Evolutionary conservation across 139 green algal genomes (phyloP), one percentile per base, ranked within the genome.

Genomic region (Micractinium conductrix): DNA sequence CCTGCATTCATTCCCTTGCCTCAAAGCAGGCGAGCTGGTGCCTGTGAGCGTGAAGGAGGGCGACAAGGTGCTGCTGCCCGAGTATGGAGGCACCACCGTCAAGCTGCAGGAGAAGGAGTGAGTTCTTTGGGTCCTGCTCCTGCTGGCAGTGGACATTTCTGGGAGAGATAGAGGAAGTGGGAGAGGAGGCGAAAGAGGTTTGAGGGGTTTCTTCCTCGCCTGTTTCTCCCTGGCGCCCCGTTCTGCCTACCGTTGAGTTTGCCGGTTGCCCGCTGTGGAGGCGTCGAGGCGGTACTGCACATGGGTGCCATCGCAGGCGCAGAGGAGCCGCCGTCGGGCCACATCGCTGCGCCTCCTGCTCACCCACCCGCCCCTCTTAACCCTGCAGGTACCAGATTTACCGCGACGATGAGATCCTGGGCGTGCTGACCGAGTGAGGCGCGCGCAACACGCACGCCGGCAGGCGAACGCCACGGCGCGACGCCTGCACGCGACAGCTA

Each of bases 21-120:
- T 62, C 8, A 30, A 2, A 62, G 8, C 75, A 81, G 95, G 95
- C 37, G 93, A 97, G 28, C 72, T 95, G 35, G 88, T 98, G 0
- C 94, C 96, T n/a, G 35, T 93, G 33, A 80, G 65, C 40, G 94
- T 98, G 0, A 97, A 97, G 87, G 95, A 96, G 84, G 97, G 97
- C 4, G 96, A 99, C 91, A 97, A 92, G 63, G 97, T 99, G 44
- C 82, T 99, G 81, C 93, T 99, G 58, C 97, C 97, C 50, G 97
- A 99, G 80, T 99, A 97, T 85, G 97, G 97, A 10, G 97, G 97
- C 70, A 92, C 80, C 42, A 73, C 90, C 28, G 84, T 99, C 21
- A 99, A 99, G 92, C 90, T 99, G 58, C 93, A 94, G 24, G 93
- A 93, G 28, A 98, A 98, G 75, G 96, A 99, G 94, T 99, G 87